Evolutionary conservation across 495 filamentous ascomycete genomes (phyloP).

Genomic region (Annulohypoxylon stygium): DNA sequence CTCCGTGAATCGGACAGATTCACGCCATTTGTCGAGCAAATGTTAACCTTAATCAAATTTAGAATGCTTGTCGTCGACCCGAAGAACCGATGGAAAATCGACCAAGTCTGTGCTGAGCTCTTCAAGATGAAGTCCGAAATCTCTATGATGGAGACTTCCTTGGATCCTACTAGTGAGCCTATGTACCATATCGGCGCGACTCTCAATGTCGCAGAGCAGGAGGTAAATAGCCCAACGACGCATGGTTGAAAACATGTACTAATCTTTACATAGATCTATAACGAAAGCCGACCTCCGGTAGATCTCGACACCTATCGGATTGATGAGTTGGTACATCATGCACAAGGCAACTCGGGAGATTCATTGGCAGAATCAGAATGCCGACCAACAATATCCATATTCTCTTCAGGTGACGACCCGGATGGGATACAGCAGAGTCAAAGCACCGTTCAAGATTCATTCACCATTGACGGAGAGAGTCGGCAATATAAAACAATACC

Average conservation of each 20-base stretch:
- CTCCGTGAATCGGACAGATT: neutral
- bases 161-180: neutral
- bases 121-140: neutral
- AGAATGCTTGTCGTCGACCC: neutral
- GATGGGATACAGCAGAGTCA: neutral
- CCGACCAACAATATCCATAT: neutral
- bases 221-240: neutral
- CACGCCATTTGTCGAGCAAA: neutral
- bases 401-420: neutral
- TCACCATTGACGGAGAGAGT: neutral
- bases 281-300: neutral
- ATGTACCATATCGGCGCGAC: neutral
- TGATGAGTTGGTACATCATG: neutral
- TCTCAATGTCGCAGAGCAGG: neutral
- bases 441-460: neutral
- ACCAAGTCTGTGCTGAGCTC: neutral
- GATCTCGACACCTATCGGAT: neutral
- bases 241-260: neutral
- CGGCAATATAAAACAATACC: neutral
- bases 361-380: neutral
- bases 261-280: neutral
- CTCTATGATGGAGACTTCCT: neutral
- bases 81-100: neutral
- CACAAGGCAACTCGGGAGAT: neutral
- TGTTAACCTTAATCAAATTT: neutral